phyloP scores from a whole-genome alignment of 768 basidiomycete species.

The Lactifluus echinatus region DNA sequence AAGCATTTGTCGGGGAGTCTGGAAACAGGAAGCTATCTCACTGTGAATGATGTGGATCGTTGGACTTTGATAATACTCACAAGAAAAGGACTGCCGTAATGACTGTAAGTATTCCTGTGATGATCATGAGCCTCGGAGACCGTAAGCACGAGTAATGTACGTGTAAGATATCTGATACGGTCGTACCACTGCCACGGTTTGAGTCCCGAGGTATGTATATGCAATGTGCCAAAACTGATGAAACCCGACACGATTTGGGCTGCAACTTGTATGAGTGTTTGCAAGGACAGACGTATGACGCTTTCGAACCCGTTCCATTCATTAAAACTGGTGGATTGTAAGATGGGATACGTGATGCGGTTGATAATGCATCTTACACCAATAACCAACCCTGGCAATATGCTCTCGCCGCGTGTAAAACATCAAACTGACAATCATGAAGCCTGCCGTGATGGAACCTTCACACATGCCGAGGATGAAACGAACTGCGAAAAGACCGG shows the following conservation, averaged over 20 bases:
- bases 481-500: conserved; percentile 52
- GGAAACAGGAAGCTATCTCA: conserved; percentile 56
- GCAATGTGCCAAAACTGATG: conserved; percentile 55
- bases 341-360: not conserved
- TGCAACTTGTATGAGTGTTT: conserved; percentile 21
- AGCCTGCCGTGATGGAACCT: conserved; percentile 62
- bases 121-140: conserved; percentile 52
- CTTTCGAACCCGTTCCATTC: conserved; percentile 54
- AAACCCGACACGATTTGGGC: conserved; percentile 68
- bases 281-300: not conserved
- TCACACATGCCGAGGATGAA: conserved; percentile 67
- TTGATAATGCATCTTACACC: conserved; percentile 44
- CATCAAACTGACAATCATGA: conserved; percentile 71
- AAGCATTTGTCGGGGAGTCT: conserved; percentile 64
- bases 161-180: not conserved
- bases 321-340: conserved; percentile 47
- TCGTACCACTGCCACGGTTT: conserved; percentile 67
- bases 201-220: conserved; percentile 47
- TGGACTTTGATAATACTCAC: conserved; percentile 27
- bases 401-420: conserved; percentile 70
- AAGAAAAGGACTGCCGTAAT: conserved; percentile 45
- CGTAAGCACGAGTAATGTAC: conserved; percentile 12
- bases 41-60: not conserved
- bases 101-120: conserved; percentile 54
- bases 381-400: conserved; percentile 61